Base-by-base conservation (phyloP, 106 monocot species). In the Iris macrosiphon region DNA sequence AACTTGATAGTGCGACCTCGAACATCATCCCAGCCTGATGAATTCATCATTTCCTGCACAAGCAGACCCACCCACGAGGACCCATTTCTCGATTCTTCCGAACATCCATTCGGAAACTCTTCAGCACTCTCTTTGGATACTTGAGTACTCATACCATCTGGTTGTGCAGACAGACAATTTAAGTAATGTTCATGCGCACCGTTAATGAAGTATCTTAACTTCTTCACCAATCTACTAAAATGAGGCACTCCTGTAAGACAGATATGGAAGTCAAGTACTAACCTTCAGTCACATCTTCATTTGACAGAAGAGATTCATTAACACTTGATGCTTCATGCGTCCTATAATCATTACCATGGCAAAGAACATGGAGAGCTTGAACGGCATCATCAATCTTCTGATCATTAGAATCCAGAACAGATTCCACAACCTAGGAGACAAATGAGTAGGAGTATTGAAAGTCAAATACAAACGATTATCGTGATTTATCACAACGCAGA, bases 311-410 rank as follows among this genome's bases (percentile, higher is more conserved):
- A 9, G 28, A 21, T 39, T 59, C 6, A 22, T 34, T 46, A n/a
- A 46, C n/a, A 16, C 19, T 16, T 1, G 35, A 18, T 21, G 52
- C 25, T 52, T 59, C 67, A 49, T 46, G 43, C 26, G 40, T 54
- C 3, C 12, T 45, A 63, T 62, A 60, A 56, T 24, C 59, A 66
- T 73, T 72, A 24, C 75, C 64, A 30, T 82, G 77, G 57, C 75
- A 82, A 53, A 88, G 79, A 32, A 69, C 65, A 59, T 66, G 55
- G 31, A 82, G 82, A 75, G 66, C 76, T 31, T 72, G 78, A 26
- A 82, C 82, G 25, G 88, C 88, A 60, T 88, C 82, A 67, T 82
- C 79, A 56, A 88, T 79, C 11, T 76, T 75, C 39, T 73, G 22
- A 45, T 79, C 66, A 49, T 79, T 75, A 16, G 72, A 41, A 23